These are phyloP conservation scores for Aspergillus udagawae DNA, from an alignment of 2,329 filamentous ascomycete species.

Conservation along the genomic window DNA sequence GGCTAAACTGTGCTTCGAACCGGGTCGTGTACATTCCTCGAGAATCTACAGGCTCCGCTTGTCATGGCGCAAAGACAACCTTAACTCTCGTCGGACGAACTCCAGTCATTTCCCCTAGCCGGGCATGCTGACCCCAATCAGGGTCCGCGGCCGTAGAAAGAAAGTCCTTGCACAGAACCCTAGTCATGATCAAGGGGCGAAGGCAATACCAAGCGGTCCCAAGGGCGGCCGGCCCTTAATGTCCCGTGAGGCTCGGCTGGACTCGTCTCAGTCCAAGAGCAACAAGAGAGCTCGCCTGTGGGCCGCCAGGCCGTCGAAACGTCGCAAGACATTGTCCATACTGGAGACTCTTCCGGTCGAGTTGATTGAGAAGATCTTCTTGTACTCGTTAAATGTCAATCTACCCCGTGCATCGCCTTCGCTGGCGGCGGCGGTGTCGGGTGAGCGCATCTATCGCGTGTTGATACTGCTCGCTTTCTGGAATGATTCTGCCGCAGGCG, in stretches of 20 bases:
- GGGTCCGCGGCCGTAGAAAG: conserved; percentile 27
- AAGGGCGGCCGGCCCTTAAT: conserved; percentile 15
- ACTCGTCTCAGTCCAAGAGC: conserved; percentile 8
- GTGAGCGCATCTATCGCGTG: conserved; percentile 37
- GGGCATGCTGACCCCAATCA: conserved; percentile 28
- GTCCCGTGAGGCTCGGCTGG: conserved; percentile 5
- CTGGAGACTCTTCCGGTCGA: conserved; percentile 49
- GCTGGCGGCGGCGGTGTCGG: conserved; percentile 38
- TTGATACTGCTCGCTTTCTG: conserved; percentile 42
- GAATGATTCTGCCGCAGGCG: conserved; percentile 20
- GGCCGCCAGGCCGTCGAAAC: conserved; percentile 3
- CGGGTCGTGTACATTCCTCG: background rate
- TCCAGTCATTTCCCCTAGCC: background rate
- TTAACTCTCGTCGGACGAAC: background rate
- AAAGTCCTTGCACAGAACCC: conserved; percentile 1
- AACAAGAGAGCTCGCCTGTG: conserved; percentile 13
- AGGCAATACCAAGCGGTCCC: conserved; percentile 10
- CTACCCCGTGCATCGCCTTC: conserved; percentile 40
- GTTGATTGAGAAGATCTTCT: conserved; percentile 51
- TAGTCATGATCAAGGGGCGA: conserved; percentile 1
- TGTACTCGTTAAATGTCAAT: conserved; percentile 45
- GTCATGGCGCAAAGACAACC: conserved; percentile 1
- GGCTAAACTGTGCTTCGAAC: background rate
- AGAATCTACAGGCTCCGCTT: background rate
- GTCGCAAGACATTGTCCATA: conserved; percentile 20